These are phyloP conservation scores for Plasmodium vinckei DNA, from an alignment of 169 alveolate genomes.

Conservation along the genomic window DNA sequence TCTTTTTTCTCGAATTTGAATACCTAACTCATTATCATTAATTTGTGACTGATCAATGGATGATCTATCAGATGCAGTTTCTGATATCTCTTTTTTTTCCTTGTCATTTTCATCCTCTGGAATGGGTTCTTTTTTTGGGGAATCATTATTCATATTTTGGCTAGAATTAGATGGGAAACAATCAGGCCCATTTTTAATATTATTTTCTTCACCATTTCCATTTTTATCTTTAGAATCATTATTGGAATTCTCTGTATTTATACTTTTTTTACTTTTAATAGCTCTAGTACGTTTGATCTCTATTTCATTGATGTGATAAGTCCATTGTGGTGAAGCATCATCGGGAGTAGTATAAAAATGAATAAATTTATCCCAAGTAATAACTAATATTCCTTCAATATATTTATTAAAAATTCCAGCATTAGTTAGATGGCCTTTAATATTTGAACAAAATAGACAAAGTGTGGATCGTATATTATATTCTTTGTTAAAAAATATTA, in stretches of 20 bases:
- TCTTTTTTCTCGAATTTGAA: conserved; percentile 73
- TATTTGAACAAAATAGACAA: conserved; percentile 46
- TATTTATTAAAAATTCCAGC: conserved; percentile 68
- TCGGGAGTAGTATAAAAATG: conserved; percentile 49
- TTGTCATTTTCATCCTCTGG: background rate
- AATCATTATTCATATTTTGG: background rate
- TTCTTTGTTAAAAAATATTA: conserved; percentile 37
- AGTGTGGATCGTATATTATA: conserved; percentile 56
- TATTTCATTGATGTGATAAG: conserved; percentile 58
- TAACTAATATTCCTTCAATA: conserved; percentile 50
- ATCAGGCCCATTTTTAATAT: background rate
- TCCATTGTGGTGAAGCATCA: conserved; percentile 73
- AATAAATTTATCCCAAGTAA: conserved; percentile 68
- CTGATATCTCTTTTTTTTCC: background rate
- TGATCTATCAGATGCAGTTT: background rate
- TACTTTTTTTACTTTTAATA: background rate
- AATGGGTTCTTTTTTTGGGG: background rate
- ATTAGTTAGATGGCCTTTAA: conserved; percentile 65
- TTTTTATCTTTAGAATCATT: background rate
- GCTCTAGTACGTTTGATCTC: conserved; percentile 39
- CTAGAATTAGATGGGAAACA: background rate
- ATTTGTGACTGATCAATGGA: background rate
- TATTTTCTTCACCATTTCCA: background rate
- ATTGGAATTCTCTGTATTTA: background rate
- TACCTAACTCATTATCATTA: conserved; percentile 36